A percentile compares a stretch with the other conserved stretches of the same genome.
Conservation (phyloP, 2,329 filamentous ascomycete species). For the Fusarium sp. region DNA sequence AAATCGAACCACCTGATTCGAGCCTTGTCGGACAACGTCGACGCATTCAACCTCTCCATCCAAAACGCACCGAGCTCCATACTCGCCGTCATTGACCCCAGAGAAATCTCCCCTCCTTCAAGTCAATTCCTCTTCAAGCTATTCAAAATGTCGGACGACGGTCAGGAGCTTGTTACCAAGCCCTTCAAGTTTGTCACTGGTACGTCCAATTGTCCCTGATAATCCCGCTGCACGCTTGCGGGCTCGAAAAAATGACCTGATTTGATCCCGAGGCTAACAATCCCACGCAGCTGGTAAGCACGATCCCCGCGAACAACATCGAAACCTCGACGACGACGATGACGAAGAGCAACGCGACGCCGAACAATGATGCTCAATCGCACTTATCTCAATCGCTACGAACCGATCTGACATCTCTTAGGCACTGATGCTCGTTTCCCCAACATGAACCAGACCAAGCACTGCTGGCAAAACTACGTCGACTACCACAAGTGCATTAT, state of each 20-base stretch:
- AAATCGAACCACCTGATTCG: conserved; percentile 57
- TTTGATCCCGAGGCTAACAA: conserved; percentile 56
- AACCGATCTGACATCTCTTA: conserved; percentile 53
- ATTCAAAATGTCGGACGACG: conserved; percentile 86
- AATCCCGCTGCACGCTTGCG: conserved; percentile 50
- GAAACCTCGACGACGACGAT: conserved; percentile 32
- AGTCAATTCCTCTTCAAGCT: conserved; percentile 45
- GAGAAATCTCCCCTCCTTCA: conserved; percentile 39
- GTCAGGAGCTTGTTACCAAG: conserved; percentile 84
- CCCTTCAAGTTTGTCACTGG: conserved; percentile 99
- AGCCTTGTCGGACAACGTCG: conserved; percentile 47
- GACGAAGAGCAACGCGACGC: conserved; percentile 29
- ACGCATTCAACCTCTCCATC: conserved; percentile 50
- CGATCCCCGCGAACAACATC: conserved; percentile 21
- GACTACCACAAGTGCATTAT: conserved; percentile 99
- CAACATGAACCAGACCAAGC: conserved; percentile 98
- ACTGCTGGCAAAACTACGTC: conserved; percentile 99
- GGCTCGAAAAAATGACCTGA: conserved; percentile 51
- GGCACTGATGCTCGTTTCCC: conserved; percentile 99
- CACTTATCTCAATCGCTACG: conserved; percentile 8
- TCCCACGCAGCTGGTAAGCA: conserved; percentile 58
- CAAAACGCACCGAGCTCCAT: conserved; percentile 49
- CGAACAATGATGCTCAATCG: conserved; percentile 46
- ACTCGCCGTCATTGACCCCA: conserved; percentile 51
- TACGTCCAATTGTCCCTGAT: conserved; percentile 62